Percentiles rank a stretch among this genome's conserved stretches.
phyloP scores from a whole-genome alignment of 768 basidiomycete genomes.

The Kwoniella pini region DNA sequence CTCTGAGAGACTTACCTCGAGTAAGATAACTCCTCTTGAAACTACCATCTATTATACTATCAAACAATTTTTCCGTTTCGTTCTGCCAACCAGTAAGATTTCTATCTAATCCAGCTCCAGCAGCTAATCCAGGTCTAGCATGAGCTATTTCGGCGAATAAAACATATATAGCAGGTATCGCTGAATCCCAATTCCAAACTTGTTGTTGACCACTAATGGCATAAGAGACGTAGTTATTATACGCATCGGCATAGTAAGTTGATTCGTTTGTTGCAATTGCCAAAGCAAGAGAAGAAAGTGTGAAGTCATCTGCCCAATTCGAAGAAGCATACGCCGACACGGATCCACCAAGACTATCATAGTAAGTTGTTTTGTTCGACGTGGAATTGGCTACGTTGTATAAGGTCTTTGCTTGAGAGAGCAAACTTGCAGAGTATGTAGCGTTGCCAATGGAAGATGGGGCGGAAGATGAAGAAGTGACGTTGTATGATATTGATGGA shows the following conservation, averaged over 20 bases:
- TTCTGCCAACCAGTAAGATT: constrained; percentile 69
- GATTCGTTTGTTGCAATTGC: constrained; percentile 69
- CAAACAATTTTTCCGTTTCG: constrained; percentile 74
- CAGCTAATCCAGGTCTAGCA: constrained; percentile 60
- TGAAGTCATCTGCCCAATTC: constrained; percentile 43
- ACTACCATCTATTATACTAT: constrained; percentile 65
- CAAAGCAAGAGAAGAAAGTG: constrained; percentile 74
- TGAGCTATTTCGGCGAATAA: constrained; percentile 73
- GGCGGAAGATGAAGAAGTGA: constrained; percentile 57
- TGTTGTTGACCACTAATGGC: constrained; percentile 60
- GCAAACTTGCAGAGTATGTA: constrained; percentile 69
- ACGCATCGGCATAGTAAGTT: constrained; percentile 65
- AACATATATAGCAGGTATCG: constrained; percentile 72
- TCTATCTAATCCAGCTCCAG: constrained; percentile 54
- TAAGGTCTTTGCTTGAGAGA: constrained; percentile 72
- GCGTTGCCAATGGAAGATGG: constrained; percentile 70
- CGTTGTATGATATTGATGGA: constrained; percentile 60
- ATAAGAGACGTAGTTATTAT: constrained; percentile 64
- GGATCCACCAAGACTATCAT: constrained; percentile 55
- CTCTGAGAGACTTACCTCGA: constrained; percentile 61
- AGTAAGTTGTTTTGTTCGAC: constrained; percentile 39
- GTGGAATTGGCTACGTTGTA: constrained; percentile 76
- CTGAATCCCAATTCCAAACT: constrained; percentile 88
- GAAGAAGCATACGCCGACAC: constrained; percentile 74
- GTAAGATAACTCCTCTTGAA: constrained; percentile 63